Base-by-base conservation (phyloP, 169 alveolate genomes). In the Eimeria maxima region DNA sequence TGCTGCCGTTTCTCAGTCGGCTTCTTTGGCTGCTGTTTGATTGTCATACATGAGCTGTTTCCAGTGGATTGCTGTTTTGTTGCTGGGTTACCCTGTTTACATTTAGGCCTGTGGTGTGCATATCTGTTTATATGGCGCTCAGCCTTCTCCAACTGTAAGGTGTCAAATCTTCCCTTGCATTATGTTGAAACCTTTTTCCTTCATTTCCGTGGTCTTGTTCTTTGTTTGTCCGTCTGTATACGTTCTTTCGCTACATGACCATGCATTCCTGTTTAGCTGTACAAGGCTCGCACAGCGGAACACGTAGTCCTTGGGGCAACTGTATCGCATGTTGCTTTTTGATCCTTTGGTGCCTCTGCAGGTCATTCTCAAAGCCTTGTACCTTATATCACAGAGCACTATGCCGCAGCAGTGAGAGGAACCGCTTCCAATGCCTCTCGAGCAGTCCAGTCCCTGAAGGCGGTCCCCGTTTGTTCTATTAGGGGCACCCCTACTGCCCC, bases 331-430 rank as follows among this genome's bases (percentile, higher is more conserved):
- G 90, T 16, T 33, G 45, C 74, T 0, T 47, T 47, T 47, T 8
- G 53, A 1, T 81, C 18, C 29, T 81, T 44, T 38, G 95, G 10
- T 91, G 90, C 53, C 53, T 45, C 76, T 71, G 67, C 78, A 93
- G 96, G 96, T 24, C 94, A 98, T 78, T 97, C 95, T 29, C 99
- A 99, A 97, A 98, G 99, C 96, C 97, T 99, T 29, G 97, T 99
- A 8, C 99, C 99, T 0, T 98, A 98, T 96, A 90, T 98, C 93
- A 99, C 99, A 29, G 99, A 99, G 96, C 98, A 99, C 67, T 99
- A 99, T 96, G 99, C 99, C 71, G 99, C 99, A 95, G 98, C 99
- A 60, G 99, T 99, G 96, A 99, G 99, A 89, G 99, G 99, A 8
- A 99, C 99, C 20, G 99, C 99, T 18, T 80, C 24, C 81, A 71